phyloP scores from a whole-genome alignment of 805 yeast species.

The Sungouiella blattae region DNA sequence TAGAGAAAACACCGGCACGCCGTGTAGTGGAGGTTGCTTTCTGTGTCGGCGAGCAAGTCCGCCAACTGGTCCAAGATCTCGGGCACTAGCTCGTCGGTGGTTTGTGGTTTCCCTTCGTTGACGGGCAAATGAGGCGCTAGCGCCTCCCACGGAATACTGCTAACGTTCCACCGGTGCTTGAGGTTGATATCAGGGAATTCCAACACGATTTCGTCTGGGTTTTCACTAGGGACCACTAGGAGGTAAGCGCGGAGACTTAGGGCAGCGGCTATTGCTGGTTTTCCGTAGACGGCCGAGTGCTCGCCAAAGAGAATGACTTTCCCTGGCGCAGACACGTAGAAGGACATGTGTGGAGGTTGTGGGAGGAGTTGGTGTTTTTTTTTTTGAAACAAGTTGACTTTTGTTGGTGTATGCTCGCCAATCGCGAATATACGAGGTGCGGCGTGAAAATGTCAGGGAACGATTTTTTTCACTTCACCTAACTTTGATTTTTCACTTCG shows the following conservation, averaged over 20 bases:
- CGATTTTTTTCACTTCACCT: too few relatives aligned
- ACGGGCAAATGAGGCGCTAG: slow-evolving; percentile 8
- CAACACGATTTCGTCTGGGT: slow-evolving; percentile 45
- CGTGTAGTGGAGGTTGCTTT: slow-evolving; percentile 59
- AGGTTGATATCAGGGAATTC: slow-evolving; percentile 84
- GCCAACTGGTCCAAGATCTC: slow-evolving; percentile 52
- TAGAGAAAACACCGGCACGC: slow-evolving; percentile 85
- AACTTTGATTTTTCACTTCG: too few relatives aligned
- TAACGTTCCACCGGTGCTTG: slow-evolving; percentile 56
- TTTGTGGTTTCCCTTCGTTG: slow-evolving; percentile 21
- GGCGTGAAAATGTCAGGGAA: too few relatives aligned
- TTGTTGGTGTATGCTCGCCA: too few relatives aligned
- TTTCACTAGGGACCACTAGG: slow-evolving; percentile 50
- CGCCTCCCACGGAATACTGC: slow-evolving; percentile 60
- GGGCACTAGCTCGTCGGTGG: slow-evolving; percentile 56
- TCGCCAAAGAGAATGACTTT: slow-evolving; percentile 95
- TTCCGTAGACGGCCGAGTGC: slow-evolving; percentile 90
- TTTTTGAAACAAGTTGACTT: too few relatives aligned
- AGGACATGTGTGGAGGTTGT: slow-evolving; percentile 19
- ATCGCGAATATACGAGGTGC: too few relatives aligned
- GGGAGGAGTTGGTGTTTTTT: too few relatives aligned
- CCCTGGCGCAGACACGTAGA: slow-evolving; percentile 90
- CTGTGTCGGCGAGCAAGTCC: slow-evolving; percentile 41
- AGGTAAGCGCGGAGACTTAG: slow-evolving; percentile 81
- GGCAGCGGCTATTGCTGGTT: slow-evolving; percentile 96